phyloP scores from a whole-genome alignment of 768 basidiomycete genomes.

The Grammothele lineata region DNA sequence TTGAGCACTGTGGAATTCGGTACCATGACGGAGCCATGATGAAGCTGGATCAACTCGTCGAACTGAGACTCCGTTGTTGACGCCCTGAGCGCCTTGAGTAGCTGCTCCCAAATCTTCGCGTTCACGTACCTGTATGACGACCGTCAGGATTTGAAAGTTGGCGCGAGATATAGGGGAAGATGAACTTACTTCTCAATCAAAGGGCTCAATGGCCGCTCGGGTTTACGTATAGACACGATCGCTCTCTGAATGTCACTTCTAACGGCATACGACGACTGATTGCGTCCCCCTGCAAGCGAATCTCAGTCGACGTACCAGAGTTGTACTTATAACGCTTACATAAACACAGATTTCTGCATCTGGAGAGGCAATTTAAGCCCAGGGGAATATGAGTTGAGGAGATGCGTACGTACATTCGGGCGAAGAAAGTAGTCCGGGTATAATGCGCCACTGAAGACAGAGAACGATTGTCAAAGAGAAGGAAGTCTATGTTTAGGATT shows the following conservation, averaged over 20 bases:
- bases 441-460: neutral
- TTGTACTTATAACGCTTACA: conserved; percentile 27
- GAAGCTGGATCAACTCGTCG: conserved; percentile 26
- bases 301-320: too few species aligned
- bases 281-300: neutral
- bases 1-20: neutral
- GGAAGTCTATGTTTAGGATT: conserved; percentile 3
- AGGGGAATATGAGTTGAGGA: neutral
- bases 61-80: conserved; percentile 15
- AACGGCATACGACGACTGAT: neutral
- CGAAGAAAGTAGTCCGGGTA: conserved; percentile 33
- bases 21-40: conserved; percentile 2
- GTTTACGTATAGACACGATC: neutral
- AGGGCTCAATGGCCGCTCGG: neutral
- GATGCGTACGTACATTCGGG: conserved; percentile 41
- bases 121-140: conserved; percentile 22
- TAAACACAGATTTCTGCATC: conserved; percentile 45
- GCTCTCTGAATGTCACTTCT: conserved; percentile 1
- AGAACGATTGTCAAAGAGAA: conserved; percentile 6
- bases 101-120: conserved; percentile 22
- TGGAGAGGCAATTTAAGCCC: conserved; percentile 15
- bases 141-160: too few species aligned
- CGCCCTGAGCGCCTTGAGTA: conserved; percentile 23
- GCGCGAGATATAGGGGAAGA: too few species aligned
- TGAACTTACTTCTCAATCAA: conserved; percentile 5